Evolutionary conservation across 2,329 filamentous ascomycete species (phyloP).

Genomic region (Pseudocercospora pini-densiflorae): DNA sequence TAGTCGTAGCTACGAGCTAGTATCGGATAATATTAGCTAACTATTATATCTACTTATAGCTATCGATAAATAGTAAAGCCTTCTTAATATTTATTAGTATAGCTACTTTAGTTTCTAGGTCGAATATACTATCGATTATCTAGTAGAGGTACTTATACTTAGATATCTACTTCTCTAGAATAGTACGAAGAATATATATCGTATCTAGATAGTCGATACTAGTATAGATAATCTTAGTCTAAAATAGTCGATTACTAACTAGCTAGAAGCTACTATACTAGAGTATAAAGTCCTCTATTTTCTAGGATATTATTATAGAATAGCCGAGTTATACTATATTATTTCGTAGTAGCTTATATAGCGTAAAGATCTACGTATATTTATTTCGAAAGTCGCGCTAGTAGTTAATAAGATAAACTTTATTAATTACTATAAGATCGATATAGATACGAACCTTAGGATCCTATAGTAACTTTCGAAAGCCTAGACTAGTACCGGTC

Average conservation of each 20-base stretch:
- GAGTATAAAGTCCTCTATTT: not conserved
- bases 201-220: not conserved
- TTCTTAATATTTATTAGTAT: not conserved
- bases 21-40: not conserved
- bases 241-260: not conserved
- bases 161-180: not conserved
- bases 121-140: not conserved
- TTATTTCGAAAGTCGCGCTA: not conserved
- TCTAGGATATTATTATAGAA: not conserved
- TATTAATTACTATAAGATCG: not conserved
- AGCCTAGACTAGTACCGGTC: not conserved
- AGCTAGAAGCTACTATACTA: not conserved
- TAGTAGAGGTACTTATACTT: not conserved
- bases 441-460: not conserved
- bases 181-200: not conserved
- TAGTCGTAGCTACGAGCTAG: not conserved
- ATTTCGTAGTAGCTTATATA: not conserved
- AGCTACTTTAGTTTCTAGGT: not conserved
- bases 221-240: conserved; percentile 3
- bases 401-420: not conserved
- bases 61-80: not conserved
- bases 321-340: not conserved
- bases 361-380: not conserved
- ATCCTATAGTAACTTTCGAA: not conserved
- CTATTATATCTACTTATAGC: not conserved